A percentile compares a stretch with the other conserved stretches of the same genome.
These are phyloP conservation scores for Vaccinium corymbosum DNA, from an alignment of 148 eudicot species.

Conservation along the genomic window DNA sequence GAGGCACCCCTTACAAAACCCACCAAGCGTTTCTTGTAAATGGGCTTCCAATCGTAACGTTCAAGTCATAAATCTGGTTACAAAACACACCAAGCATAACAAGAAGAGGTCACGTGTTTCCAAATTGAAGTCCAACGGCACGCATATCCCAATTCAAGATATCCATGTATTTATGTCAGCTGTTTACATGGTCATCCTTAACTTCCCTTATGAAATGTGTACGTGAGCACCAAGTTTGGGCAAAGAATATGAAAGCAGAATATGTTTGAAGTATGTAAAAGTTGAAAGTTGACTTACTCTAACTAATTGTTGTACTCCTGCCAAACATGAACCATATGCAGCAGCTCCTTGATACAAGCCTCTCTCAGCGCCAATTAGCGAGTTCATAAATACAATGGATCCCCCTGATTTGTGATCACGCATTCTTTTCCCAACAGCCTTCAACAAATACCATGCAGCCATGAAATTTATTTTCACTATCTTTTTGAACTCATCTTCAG, in stretches of 20 bases:
- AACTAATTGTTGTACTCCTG: slow-evolving; percentile 73
- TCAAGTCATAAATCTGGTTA: neutral
- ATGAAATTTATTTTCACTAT: slow-evolving; percentile 62
- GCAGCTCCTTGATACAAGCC: slow-evolving; percentile 88
- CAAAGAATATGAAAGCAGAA: neutral
- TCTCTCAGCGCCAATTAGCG: slow-evolving; percentile 81
- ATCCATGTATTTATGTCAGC: neutral
- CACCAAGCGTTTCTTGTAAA: neutral
- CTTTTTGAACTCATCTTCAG: slow-evolving; percentile 73
- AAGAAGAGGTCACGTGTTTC: neutral
- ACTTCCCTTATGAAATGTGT: neutral
- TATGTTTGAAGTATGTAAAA: neutral
- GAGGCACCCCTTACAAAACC: neutral
- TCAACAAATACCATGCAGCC: slow-evolving; percentile 76
- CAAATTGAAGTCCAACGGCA: neutral
- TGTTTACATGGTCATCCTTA: neutral
- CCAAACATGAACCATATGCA: slow-evolving; percentile 84
- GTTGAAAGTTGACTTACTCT: slow-evolving; percentile 48
- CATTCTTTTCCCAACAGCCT: slow-evolving; percentile 73
- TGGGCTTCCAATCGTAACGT: neutral
- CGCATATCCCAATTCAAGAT: neutral
- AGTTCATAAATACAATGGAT: slow-evolving; percentile 71
- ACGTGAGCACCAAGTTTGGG: neutral
- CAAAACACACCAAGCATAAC: neutral
- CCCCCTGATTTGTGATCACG: slow-evolving; percentile 82